Conservation (phyloP, 1,139 yeast genomes). For the Saccharomyces hybrid region DNA sequence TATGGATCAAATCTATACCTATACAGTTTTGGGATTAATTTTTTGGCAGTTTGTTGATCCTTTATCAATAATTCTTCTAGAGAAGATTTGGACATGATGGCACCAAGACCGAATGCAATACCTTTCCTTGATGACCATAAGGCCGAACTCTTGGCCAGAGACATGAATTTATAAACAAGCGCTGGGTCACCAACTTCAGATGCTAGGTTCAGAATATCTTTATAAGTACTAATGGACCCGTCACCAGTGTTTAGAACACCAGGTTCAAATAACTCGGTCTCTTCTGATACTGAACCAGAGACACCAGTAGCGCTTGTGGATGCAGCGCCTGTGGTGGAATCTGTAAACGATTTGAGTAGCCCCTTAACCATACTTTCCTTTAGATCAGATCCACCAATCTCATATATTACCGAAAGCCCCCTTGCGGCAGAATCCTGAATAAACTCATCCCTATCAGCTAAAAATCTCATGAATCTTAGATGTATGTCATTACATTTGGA, state of each 20-base stretch:
- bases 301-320: constrained; percentile 14
- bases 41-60: constrained; percentile 47
- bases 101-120: constrained; percentile 86
- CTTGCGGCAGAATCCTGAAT: constrained; percentile 91
- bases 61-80: constrained; percentile 53
- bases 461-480: constrained; percentile 60
- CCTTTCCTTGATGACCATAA: constrained; percentile 93
- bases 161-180: constrained; percentile 88
- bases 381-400: constrained; percentile 59
- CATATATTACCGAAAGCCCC: constrained; percentile 77
- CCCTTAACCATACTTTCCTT: constrained; percentile 69
- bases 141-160: constrained; percentile 79
- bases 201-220: constrained; percentile 75
- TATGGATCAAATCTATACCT: constrained; percentile 84
- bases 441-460: constrained; percentile 73
- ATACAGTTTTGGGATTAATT: constrained; percentile 72
- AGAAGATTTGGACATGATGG: constrained; percentile 71
- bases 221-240: constrained; percentile 82
- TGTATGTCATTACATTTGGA: constrained; percentile 43
- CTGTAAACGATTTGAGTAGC: constrained; percentile 74
- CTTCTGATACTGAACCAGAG: constrained; percentile 67
- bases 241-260: constrained; percentile 74
- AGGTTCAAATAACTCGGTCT: constrained; percentile 78
- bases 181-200: constrained; percentile 94
- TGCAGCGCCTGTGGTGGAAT: constrained; percentile 44